phyloP scores from a whole-genome alignment of 169 alveolate species.

The Prorocentrum cordatum region DNA sequence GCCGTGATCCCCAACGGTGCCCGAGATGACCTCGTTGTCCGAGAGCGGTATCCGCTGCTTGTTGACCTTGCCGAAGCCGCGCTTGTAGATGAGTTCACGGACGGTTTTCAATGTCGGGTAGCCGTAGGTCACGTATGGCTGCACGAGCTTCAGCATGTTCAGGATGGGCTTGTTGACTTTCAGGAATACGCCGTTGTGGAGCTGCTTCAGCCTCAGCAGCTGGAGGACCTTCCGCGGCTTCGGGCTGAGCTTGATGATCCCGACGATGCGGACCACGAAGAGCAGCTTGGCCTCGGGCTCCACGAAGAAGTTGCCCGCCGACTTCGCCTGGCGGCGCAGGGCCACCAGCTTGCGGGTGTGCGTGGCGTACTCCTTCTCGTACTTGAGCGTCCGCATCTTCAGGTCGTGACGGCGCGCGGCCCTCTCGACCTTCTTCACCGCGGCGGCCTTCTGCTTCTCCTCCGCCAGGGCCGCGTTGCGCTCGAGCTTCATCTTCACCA shows the following conservation, averaged over 20 bases:
- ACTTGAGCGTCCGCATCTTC: constrained; percentile 68
- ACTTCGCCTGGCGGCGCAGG: neutral
- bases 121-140: constrained; percentile 95
- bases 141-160: constrained; percentile 91
- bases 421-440: constrained; percentile 9
- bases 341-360: neutral
- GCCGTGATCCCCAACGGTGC: constrained; percentile 79
- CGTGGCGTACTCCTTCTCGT: constrained; percentile 63
- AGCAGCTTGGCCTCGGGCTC: constrained; percentile 74
- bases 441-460: constrained; percentile 27
- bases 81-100: constrained; percentile 90
- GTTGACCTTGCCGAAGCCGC: constrained; percentile 87
- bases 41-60: constrained; percentile 87
- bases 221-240: constrained; percentile 90
- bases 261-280: constrained; percentile 74
- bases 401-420: constrained; percentile 39
- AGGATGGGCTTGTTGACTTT: constrained; percentile 92
- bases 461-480: constrained; percentile 50
- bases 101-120: constrained; percentile 91
- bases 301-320: constrained; percentile 74
- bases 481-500: constrained; percentile 12
- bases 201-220: constrained; percentile 94
- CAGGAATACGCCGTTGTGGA: constrained; percentile 71
- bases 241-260: constrained; percentile 94
- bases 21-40: constrained; percentile 84